phyloP scores from a whole-genome alignment of 176 grass and related monocot species.

The Puccinellia tenuiflora region DNA sequence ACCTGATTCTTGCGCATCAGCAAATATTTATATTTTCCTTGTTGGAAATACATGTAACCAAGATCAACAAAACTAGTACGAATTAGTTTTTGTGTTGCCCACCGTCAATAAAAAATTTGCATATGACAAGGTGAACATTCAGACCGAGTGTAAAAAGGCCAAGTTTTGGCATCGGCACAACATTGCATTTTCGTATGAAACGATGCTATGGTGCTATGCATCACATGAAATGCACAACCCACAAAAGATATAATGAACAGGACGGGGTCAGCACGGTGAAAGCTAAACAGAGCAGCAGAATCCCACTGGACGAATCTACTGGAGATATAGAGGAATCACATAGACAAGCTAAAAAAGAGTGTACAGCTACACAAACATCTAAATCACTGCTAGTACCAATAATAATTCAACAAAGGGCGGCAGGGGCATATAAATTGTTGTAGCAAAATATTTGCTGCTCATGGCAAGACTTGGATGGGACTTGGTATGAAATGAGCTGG shows the following conservation, averaged over 20 bases:
- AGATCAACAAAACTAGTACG: too few relatives aligned
- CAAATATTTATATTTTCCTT: too few relatives aligned
- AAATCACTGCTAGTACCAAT: constrained; percentile 3
- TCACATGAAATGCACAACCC: not conserved
- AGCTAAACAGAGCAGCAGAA: not conserved
- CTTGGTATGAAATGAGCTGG: constrained; percentile 2
- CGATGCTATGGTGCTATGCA: not conserved
- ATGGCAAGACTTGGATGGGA: not conserved
- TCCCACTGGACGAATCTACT: not conserved
- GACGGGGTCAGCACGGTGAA: not conserved
- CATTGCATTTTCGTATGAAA: not conserved
- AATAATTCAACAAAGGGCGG: not conserved
- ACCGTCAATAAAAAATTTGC: too few relatives aligned
- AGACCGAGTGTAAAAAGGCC: too few relatives aligned
- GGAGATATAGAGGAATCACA: not conserved
- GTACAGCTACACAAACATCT: not conserved
- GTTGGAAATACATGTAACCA: too few relatives aligned
- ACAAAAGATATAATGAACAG: not conserved
- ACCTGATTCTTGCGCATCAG: too few relatives aligned
- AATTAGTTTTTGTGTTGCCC: too few relatives aligned
- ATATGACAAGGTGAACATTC: too few relatives aligned
- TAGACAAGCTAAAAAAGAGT: not conserved
- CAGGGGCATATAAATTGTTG: not conserved
- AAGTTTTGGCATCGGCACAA: not conserved
- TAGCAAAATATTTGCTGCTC: constrained; percentile 2